Base-by-base conservation (phyloP, 148 eudicot genomes). In the Rhododendron williamsianum region DNA sequence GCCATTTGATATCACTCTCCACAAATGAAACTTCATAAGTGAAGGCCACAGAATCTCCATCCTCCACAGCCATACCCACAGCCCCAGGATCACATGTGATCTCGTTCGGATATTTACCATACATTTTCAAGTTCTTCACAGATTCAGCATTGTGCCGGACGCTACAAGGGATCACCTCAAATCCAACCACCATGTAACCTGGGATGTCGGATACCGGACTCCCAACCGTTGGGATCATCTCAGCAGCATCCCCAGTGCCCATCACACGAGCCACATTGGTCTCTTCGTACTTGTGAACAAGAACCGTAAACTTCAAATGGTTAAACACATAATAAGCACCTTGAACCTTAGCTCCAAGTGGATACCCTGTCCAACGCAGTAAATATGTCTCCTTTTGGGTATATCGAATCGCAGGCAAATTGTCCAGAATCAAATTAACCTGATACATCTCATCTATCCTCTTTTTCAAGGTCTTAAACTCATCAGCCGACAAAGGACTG, bases 361-460 rank as follows among this genome's bases (percentile, higher is more conserved):
- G 96, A 46, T 92, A 95, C 5, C 98, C 98, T 0, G 96, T 95
- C 96, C 96, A 95, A 83, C 96, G 85, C 89, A 93, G 74, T 74
- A 86, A 45, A 74, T 82, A 90, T 48, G 84, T 88, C 78, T 93
- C 95, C 86, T 89, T 95, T 78, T 90, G 89, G 25, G 93, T 93
- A 52, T 92, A 95, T 52, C 96, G 87, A 85, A 95, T 93, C 0
- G 98, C 96, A 1, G 98, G 98, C 69, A 95, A 89, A 65, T 95
- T 95, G 89, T 95, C 98, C 52, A 95, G 92, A 82, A 91, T 93
- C 90, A 95, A 87, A 85, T 95, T 95, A 82, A 95, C 98, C 89
- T 95, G 96, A 89, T 95, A 95, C 94, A 92, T 92, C 89, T 93
- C 96, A 88, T 95, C 98, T 84, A 95, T 95, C 89, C 98, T 92